phyloP scores from a whole-genome alignment of 2,329 filamentous ascomycete species.

The Colletotrichum sp. region DNA sequence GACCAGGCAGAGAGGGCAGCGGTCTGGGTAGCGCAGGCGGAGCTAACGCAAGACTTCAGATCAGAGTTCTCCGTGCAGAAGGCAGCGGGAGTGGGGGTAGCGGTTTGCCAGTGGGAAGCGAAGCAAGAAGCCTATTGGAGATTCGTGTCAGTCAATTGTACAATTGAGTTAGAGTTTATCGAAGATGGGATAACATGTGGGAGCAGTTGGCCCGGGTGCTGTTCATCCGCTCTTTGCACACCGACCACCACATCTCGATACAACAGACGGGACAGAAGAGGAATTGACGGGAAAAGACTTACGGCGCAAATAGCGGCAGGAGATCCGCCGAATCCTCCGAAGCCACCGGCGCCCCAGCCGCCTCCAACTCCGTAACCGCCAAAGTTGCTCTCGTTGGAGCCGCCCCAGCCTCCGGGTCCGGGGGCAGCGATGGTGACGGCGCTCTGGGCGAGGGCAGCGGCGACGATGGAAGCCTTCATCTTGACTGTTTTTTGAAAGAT shows the following conservation, averaged over 20 bases:
- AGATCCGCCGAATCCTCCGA: slow-evolving; percentile 2
- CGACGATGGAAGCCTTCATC: slow-evolving; percentile 17
- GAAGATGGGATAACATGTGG: background rate
- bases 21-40: slow-evolving; percentile 24
- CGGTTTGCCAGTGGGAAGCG: slow-evolving; percentile 29
- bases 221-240: background rate
- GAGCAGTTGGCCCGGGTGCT: background rate
- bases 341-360: background rate
- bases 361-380: slow-evolving; percentile 8
- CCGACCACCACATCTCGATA: background rate
- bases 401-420: background rate
- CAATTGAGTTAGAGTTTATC: background rate
- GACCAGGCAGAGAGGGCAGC: slow-evolving; percentile 24
- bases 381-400: background rate
- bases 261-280: background rate
- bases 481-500: background rate
- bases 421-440: slow-evolving; percentile 8
- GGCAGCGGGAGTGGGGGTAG: slow-evolving; percentile 25
- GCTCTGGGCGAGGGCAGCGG: slow-evolving; percentile 14
- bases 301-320: slow-evolving; percentile 14
- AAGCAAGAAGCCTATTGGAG: slow-evolving; percentile 23
- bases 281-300: background rate
- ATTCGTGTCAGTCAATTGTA: background rate
- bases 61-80: slow-evolving; percentile 22
- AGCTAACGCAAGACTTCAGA: slow-evolving; percentile 25